Evolutionary conservation across 768 basidiomycete species (phyloP).

Genomic region (Hortiboletus campestris): DNA sequence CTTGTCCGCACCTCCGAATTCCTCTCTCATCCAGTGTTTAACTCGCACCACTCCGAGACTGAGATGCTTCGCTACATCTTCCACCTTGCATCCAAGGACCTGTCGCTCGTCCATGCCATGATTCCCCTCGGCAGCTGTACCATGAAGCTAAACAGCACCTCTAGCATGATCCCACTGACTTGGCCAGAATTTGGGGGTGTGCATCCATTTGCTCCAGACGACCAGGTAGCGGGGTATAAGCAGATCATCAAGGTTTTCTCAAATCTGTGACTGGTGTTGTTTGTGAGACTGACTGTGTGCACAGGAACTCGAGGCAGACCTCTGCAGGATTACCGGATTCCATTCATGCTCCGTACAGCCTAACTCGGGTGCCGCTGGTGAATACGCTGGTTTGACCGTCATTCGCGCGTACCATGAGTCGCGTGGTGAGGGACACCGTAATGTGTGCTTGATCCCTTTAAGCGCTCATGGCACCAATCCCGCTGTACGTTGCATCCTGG

Average conservation of each 20-base stretch:
- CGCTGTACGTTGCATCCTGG: slow-evolving; percentile 56
- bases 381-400: slow-evolving; percentile 93
- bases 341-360: slow-evolving; percentile 95
- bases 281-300: slow-evolving; percentile 8
- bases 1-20: slow-evolving; percentile 65
- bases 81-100: slow-evolving; percentile 91
- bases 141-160: slow-evolving; percentile 98
- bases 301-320: slow-evolving; percentile 88
- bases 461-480: slow-evolving; percentile 99
- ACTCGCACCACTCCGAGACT: slow-evolving; percentile 96
- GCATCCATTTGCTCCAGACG: slow-evolving; percentile 89
- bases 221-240: slow-evolving; percentile 88
- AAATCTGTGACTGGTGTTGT: not conserved
- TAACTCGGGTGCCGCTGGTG: slow-evolving; percentile 97
- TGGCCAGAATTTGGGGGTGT: slow-evolving; percentile 89
- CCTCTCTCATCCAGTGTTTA: slow-evolving; percentile 89
- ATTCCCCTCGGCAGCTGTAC: slow-evolving; percentile 95
- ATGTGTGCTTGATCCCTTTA: slow-evolving; percentile 91
- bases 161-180: slow-evolving; percentile 95
- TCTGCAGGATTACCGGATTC: slow-evolving; percentile 96
- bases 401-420: slow-evolving; percentile 95
- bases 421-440: slow-evolving; percentile 77
- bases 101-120: slow-evolving; percentile 94
- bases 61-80: slow-evolving; percentile 98
- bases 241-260: slow-evolving; percentile 67